Conservation (phyloP, 768 basidiomycete genomes). For the Boletus eberwhitei region DNA sequence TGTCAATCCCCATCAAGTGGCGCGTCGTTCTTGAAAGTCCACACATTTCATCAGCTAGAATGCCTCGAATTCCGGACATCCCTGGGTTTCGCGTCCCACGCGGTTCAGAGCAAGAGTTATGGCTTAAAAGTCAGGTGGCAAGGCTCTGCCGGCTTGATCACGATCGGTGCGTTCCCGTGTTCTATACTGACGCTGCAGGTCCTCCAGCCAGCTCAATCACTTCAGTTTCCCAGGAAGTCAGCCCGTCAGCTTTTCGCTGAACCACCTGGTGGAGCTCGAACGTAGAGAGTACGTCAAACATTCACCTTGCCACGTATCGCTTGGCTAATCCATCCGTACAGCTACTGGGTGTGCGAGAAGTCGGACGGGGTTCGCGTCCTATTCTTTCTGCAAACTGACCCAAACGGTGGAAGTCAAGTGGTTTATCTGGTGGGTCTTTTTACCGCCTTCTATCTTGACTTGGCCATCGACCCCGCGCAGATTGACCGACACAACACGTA, state of each 20-base stretch:
- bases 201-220: constrained; percentile 6
- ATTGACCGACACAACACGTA: constrained; percentile 94
- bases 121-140: constrained; percentile 64
- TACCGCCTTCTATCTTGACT: background rate
- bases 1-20: background rate
- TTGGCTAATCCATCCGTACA: constrained; percentile 33
- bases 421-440: constrained; percentile 69
- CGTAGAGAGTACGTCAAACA: constrained; percentile 60
- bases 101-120: constrained; percentile 57
- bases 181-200: background rate
- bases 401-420: constrained; percentile 46
- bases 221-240: constrained; percentile 92
- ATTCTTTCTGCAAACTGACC: constrained; percentile 69
- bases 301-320: background rate
- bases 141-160: constrained; percentile 61
- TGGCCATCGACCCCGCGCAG: constrained; percentile 39
- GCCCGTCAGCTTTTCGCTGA: constrained; percentile 81
- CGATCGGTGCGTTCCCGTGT: constrained; percentile 47
- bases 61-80: constrained; percentile 65
- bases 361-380: constrained; percentile 93
- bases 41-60: constrained; percentile 12
- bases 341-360: constrained; percentile 99
- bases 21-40: constrained; percentile 1
- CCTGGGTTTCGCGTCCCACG: constrained; percentile 58
- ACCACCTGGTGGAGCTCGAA: constrained; percentile 75